Evolutionary conservation across 2,329 filamentous ascomycete species (phyloP), one percentile per base, ranked within the genome.

Genomic region (Arachnopeziza araneosa): DNA sequence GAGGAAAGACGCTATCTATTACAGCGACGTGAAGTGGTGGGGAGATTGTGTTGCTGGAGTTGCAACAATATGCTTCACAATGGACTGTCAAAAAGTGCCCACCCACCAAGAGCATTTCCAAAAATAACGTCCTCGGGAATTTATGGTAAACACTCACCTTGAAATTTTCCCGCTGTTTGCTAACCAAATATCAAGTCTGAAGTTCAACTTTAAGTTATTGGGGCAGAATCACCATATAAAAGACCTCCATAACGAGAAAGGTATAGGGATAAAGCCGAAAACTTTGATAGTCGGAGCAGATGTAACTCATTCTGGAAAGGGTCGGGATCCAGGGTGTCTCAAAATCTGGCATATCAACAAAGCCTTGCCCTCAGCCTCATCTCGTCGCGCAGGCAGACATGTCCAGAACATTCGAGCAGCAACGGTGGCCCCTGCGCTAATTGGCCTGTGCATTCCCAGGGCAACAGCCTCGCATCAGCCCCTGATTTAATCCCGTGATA

Each of bases 261-360:
- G 12, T 3, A 19, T 44, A 4, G 30, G 74, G 14, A 77, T 90
- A 0, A 79, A 86, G 24, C 82, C 81, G 1, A 85, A 85, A 63
- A 93, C 91, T 0, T 96, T 96, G 85, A 75, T 96, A 1, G 83
- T 93, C 8, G 91, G 92, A 0, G 88, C 93, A 66, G 92, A 96
- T 69, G 91, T 96, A 0, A 93, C 90, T 0, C 92, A 96, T 67
- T 91, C 91, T 0, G 92, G 50, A 14, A 55, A 17, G 9, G 24
- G 24, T 12, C 14, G 2, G 1, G 26, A 36, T 19, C 19, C 49
- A 2, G 32, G 12, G 1, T 56, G 26, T 30, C 26, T 30, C 26
- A 30, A 30, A 30, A 4, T 30, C 9, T 30, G 26, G 26, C 26
- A 30, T 30, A 30, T 30, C 65, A n/a, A 79, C 74, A 66, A 78